These are phyloP conservation scores for Penicillium herquei DNA, from an alignment of 495 filamentous ascomycete species.

Conservation along the genomic window DNA sequence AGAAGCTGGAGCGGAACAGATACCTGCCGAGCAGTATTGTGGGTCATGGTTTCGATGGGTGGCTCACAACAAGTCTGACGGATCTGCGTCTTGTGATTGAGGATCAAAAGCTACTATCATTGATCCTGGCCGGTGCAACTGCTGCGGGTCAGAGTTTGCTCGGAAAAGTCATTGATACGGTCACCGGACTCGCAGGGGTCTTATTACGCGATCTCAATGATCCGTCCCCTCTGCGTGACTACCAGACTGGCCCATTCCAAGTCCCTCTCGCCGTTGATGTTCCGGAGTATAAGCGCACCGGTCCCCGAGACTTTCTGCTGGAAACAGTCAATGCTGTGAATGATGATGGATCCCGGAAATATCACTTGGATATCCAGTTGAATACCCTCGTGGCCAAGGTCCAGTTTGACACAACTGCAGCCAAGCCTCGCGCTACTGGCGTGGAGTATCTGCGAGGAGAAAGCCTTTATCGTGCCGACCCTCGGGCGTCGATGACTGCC, in stretches of 20 bases:
- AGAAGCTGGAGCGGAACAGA: constrained; percentile 50
- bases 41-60: constrained; percentile 59
- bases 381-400: constrained; percentile 63
- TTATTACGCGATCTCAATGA: constrained; percentile 54
- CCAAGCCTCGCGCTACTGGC: constrained; percentile 56
- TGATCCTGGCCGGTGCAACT: constrained; percentile 49
- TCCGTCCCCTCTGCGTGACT: constrained; percentile 31
- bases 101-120: constrained; percentile 50
- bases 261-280: constrained; percentile 48
- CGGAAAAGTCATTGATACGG: constrained; percentile 39
- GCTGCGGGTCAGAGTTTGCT: constrained; percentile 36
- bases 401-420: constrained; percentile 44
- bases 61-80: constrained; percentile 52
- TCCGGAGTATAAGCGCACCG: constrained; percentile 45
- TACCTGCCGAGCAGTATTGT: constrained; percentile 42
- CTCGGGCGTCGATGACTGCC: constrained; percentile 23
- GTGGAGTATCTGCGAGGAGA: constrained; percentile 60
- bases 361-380: constrained; percentile 56
- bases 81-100: constrained; percentile 45
- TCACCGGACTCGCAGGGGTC: constrained; percentile 39
- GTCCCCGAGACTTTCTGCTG: constrained; percentile 52
- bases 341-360: constrained; percentile 52
- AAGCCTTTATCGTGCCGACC: constrained; percentile 59
- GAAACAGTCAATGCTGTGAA: constrained; percentile 49
- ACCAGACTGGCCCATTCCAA: constrained; percentile 44